phyloP scores from a whole-genome alignment of 371 early-diverging fungal genomes.

The Choanephora cucurbitarum region DNA sequence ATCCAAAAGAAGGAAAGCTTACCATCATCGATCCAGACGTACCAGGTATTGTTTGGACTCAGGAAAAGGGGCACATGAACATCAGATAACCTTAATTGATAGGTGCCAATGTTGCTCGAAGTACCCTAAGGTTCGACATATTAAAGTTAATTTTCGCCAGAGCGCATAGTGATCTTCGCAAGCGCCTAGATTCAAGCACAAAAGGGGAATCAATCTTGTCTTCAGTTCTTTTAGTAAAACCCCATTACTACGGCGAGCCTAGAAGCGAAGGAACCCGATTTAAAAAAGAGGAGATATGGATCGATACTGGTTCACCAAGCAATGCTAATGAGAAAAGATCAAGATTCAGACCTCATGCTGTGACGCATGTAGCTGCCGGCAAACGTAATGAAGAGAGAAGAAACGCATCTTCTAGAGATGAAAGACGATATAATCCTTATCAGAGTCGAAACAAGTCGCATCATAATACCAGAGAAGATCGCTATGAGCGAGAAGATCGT shows the following conservation, averaged over 20 bases:
- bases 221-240: constrained; percentile 13
- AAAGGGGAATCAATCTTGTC: constrained; percentile 19
- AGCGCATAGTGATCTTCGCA: neutral
- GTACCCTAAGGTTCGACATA: constrained; percentile 11
- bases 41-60: constrained; percentile 18
- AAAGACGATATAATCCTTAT: neutral
- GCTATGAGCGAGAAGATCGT: neutral
- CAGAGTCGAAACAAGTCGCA: neutral
- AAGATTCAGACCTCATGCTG: neutral
- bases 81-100: neutral
- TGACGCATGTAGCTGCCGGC: neutral
- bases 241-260: constrained; percentile 11
- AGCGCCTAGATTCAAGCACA: neutral
- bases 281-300: constrained; percentile 1
- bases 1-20: constrained; percentile 11
- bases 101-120: constrained; percentile 25
- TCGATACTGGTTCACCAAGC: constrained; percentile 2
- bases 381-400: neutral
- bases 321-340: neutral
- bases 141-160: constrained; percentile 8
- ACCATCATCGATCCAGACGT: constrained; percentile 24
- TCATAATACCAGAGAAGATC: neutral
- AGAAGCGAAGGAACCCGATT: constrained; percentile 18
- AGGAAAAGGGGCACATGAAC: neutral
- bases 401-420: neutral